phyloP scores from a whole-genome alignment of 371 early-diverging fungal genomes.

The Rhizomucor pusillus region DNA sequence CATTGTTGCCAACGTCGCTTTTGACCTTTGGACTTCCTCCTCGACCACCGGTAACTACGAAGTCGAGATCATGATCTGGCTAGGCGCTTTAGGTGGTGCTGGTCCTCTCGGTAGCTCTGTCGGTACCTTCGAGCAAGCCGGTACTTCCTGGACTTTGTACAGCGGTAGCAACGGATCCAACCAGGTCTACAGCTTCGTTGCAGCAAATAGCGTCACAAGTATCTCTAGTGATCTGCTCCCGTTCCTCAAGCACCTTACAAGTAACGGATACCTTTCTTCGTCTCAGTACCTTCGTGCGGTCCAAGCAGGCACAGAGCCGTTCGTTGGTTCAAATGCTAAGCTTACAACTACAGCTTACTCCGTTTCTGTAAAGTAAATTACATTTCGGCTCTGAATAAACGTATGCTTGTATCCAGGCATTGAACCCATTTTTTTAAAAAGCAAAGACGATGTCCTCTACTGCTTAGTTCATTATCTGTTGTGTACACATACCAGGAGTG shows the following conservation, averaged over 20 bases:
- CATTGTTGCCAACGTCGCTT: slow-evolving; percentile 9
- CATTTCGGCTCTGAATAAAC: no score
- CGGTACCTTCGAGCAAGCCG: slow-evolving; percentile 4
- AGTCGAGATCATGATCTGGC: slow-evolving; percentile 12
- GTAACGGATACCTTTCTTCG: slow-evolving; percentile 4
- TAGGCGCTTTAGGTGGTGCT: slow-evolving; percentile 11
- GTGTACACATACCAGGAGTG: no score
- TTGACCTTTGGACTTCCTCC: slow-evolving; percentile 13
- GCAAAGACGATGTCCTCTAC: no score
- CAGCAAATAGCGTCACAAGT: slow-evolving; percentile 4
- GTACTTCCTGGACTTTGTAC: slow-evolving; percentile 11
- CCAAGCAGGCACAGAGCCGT: slow-evolving; percentile 20
- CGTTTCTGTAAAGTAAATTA: no score
- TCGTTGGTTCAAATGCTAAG: slow-evolving; percentile 10
- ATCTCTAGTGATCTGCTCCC: slow-evolving; percentile 7
- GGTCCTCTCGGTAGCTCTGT: slow-evolving; percentile 10
- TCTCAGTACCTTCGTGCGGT: slow-evolving; percentile 15
- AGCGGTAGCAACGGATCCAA: slow-evolving; percentile 17
- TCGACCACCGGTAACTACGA: slow-evolving; percentile 5
- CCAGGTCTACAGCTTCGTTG: slow-evolving; percentile 19
- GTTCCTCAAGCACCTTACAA: slow-evolving; percentile 11
- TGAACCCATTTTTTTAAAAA: no score
- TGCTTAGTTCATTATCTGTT: no score
- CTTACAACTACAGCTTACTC: slow-evolving; percentile 7
- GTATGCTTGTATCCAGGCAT: no score